Percentiles rank a stretch among this genome's conserved stretches.
Conservation (phyloP, 140 eudicot genomes). For the Bidens hawaiensis region DNA sequence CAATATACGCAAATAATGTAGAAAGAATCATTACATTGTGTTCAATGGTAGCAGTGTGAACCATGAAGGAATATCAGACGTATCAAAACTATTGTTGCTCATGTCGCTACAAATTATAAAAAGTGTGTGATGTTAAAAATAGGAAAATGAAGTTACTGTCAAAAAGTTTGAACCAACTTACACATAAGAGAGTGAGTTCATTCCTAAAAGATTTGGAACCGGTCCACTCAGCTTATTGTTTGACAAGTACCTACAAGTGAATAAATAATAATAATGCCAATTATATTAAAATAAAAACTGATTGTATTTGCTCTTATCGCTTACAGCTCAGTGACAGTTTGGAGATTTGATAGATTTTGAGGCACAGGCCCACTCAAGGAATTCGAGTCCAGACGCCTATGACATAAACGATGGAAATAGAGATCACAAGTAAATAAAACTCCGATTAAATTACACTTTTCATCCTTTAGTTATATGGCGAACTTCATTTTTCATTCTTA, state of each 20-base stretch:
- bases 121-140: neutral
- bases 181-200: slow-evolving; percentile 63
- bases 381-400: slow-evolving; percentile 83
- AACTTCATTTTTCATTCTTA: too few relatives aligned
- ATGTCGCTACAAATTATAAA: slow-evolving; percentile 74
- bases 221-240: slow-evolving; percentile 61
- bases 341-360: too few relatives aligned
- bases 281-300: too few relatives aligned
- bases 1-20: neutral
- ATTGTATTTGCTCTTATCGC: too few relatives aligned
- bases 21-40: slow-evolving; percentile 48
- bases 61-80: slow-evolving; percentile 60
- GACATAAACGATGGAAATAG: neutral
- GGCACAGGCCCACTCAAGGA: slow-evolving; percentile 41
- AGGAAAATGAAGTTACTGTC: neutral
- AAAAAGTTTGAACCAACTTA: slow-evolving; percentile 37
- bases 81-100: slow-evolving; percentile 78
- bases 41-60: slow-evolving; percentile 54
- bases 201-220: slow-evolving; percentile 60
- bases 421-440: neutral
- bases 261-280: slow-evolving; percentile 9
- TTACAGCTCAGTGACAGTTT: too few relatives aligned
- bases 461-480: too few relatives aligned
- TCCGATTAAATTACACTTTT: too few relatives aligned
- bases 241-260: slow-evolving; percentile 56